phyloP scores from a whole-genome alignment of 768 basidiomycete species.

The Mycena galopus region DNA sequence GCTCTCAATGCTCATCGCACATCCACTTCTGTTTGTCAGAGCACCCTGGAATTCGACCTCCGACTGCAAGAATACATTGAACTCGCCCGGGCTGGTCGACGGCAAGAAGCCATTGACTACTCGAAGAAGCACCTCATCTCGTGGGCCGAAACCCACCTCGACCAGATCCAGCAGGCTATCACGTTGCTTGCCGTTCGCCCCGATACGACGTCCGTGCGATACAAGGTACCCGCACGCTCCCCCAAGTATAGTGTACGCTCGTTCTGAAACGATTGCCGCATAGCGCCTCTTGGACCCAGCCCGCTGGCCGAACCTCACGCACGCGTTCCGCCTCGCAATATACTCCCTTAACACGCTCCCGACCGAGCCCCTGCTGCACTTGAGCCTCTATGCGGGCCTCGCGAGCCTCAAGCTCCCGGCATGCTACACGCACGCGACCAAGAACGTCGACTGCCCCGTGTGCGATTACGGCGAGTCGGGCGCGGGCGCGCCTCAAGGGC shows the following conservation, averaged over 20 bases:
- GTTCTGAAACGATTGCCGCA: background rate
- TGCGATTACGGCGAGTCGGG: constrained; percentile 72
- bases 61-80: constrained; percentile 98
- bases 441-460: constrained; percentile 91
- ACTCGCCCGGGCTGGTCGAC: constrained; percentile 76
- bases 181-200: constrained; percentile 82
- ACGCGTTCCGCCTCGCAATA: constrained; percentile 87
- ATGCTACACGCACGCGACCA: constrained; percentile 74
- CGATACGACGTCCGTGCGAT: constrained; percentile 79
- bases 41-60: constrained; percentile 95
- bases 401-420: constrained; percentile 91
- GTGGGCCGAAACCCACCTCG: constrained; percentile 87
- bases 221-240: constrained; percentile 67
- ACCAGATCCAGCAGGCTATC: constrained; percentile 82
- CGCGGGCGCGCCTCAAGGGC: constrained; percentile 48
- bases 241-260: constrained; percentile 2
- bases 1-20: no score
- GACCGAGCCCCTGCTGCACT: constrained; percentile 86
- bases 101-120: constrained; percentile 86
- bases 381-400: constrained; percentile 92
- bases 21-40: no score
- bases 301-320: constrained; percentile 82
- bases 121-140: constrained; percentile 81
- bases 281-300: constrained; percentile 87
- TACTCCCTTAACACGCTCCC: constrained; percentile 91